Conservation (phyloP, 164 flowering plant species). For the Hamamelis virginiana region DNA sequence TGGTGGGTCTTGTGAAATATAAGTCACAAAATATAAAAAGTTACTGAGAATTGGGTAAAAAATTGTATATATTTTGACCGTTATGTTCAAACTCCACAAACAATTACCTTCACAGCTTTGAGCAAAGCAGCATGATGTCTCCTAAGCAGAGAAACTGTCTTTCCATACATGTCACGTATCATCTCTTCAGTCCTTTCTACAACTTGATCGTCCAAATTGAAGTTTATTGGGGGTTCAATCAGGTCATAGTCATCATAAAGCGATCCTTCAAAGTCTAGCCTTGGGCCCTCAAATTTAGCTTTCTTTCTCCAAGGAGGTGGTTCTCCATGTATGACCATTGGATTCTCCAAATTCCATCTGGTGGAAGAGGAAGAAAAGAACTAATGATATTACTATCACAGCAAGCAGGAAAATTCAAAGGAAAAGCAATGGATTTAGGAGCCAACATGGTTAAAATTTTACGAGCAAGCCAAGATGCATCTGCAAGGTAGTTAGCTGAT, state of each 20-base stretch:
- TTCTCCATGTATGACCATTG: constrained; percentile 90
- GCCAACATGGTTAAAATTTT: constrained; percentile 86
- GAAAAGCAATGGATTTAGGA: constrained; percentile 1
- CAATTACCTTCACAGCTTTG: constrained; percentile 73
- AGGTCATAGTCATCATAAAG: constrained; percentile 74
- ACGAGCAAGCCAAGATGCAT: constrained; percentile 99
- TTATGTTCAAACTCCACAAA: neutral
- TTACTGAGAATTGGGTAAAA: no score
- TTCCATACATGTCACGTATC: constrained; percentile 49
- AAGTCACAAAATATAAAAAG: no score
- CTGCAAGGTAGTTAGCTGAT: constrained; percentile 80
- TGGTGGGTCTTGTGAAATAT: no score
- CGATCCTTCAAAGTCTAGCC: constrained; percentile 91
- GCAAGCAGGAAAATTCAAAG: neutral
- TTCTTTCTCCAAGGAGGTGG: constrained; percentile 88
- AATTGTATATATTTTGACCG: no score
- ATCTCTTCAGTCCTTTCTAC: constrained; percentile 73
- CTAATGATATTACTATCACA: constrained; percentile 1
- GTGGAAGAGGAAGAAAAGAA: constrained; percentile 5
- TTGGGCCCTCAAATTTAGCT: constrained; percentile 72
- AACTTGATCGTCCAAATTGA: constrained; percentile 76
- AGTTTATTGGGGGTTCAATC: constrained; percentile 76
- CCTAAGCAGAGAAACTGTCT: constrained; percentile 58
- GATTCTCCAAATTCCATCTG: constrained; percentile 95
- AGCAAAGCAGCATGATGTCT: constrained; percentile 79